phyloP scores from a whole-genome alignment of 441 rosid species.

The Cnidoscolus chayamansa region DNA sequence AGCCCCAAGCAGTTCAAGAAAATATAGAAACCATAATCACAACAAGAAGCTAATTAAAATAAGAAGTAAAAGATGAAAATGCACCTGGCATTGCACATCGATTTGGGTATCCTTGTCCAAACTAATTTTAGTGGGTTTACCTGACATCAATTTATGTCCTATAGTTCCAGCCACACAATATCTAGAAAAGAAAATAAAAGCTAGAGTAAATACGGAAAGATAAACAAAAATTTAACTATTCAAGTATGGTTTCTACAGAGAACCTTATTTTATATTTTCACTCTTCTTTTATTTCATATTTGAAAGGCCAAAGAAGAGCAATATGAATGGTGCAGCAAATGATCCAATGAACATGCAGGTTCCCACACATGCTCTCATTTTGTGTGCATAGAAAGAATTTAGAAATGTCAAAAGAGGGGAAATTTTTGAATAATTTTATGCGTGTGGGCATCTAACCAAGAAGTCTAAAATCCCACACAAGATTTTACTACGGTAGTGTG shows the following conservation, averaged over 20 bases:
- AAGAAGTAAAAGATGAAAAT: slow-evolving; percentile 16
- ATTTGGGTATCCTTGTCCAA: slow-evolving; percentile 79
- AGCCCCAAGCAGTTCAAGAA: background rate
- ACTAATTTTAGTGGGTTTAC: slow-evolving; percentile 74
- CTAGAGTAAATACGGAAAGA: background rate
- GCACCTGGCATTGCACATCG: slow-evolving; percentile 89
- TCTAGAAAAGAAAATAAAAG: slow-evolving; percentile 30
- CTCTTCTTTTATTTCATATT: background rate
- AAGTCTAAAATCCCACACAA: background rate
- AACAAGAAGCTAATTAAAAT: background rate
- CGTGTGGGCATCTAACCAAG: background rate
- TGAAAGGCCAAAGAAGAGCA: background rate
- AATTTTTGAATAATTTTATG: background rate
- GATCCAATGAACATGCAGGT: too few species aligned
- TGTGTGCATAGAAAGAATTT: background rate
- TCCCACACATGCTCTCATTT: background rate
- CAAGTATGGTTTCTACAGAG: background rate
- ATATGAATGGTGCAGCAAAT: background rate
- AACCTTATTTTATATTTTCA: too few species aligned
- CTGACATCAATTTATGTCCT: slow-evolving; percentile 85
- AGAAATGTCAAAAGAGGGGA: background rate
- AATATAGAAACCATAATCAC: background rate
- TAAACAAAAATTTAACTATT: background rate
- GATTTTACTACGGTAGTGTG: background rate
- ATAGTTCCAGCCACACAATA: slow-evolving; percentile 92